Evolutionary conservation across 441 rosid species (phyloP).

Genomic region (Jatropha multifida): DNA sequence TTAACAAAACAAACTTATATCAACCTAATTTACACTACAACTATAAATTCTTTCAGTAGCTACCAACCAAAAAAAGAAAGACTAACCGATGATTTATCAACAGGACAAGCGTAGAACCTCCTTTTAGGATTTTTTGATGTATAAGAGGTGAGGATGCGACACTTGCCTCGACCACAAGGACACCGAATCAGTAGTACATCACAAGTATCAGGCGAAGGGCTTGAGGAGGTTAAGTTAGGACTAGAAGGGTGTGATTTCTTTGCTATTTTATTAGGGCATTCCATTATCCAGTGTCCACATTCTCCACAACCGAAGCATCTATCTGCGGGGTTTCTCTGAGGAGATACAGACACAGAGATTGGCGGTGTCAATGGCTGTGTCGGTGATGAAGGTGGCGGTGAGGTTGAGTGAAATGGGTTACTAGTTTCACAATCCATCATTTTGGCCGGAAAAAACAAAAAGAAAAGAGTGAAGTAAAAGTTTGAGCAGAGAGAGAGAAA

Average conservation of each 20-base stretch:
- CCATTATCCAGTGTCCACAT: constrained; percentile 44
- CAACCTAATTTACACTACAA: not conserved
- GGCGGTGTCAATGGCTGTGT: not conserved
- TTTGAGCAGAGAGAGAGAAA: too few relatives aligned
- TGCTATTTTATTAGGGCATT: constrained; percentile 36
- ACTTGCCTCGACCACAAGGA: constrained; percentile 33
- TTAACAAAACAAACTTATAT: not conserved
- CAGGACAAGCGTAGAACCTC: constrained; percentile 39
- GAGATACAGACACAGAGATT: not conserved
- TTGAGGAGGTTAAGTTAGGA: constrained; percentile 6
- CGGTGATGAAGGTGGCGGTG: not conserved
- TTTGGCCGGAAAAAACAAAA: not conserved
- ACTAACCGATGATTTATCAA: constrained; percentile 2
- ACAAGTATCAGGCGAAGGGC: not conserved
- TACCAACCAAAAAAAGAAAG: not conserved
- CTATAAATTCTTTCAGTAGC: not conserved
- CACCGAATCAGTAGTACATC: constrained; percentile 37
- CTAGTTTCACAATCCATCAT: not conserved
- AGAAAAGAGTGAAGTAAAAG: too few relatives aligned
- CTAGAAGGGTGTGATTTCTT: constrained; percentile 5
- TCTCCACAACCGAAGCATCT: constrained; percentile 29
- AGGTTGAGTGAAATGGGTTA: not conserved
- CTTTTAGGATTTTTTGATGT: constrained; percentile 33
- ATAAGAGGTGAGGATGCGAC: constrained; percentile 20
- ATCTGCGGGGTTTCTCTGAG: constrained; percentile 8